Percentiles rank a stretch among this genome's conserved stretches.
phyloP scores from a whole-genome alignment of 2,329 filamentous ascomycete species.

The Claviceps sorghi region DNA sequence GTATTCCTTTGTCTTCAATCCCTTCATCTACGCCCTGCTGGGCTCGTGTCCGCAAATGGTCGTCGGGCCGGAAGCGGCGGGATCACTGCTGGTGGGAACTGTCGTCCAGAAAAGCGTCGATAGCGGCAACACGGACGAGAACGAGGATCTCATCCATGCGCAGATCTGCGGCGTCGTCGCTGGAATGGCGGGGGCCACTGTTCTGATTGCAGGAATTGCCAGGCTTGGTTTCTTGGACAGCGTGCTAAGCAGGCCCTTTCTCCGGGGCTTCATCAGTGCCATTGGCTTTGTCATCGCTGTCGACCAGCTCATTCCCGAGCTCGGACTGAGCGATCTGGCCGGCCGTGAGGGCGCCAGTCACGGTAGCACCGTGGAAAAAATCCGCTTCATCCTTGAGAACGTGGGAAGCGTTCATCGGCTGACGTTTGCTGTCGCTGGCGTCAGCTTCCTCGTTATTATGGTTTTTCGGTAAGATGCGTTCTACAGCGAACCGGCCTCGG shows the following conservation, averaged over 20 bases:
- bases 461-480: constrained; percentile 50
- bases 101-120: constrained; percentile 69
- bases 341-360: constrained; percentile 54
- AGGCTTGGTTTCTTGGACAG: constrained; percentile 87
- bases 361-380: constrained; percentile 74
- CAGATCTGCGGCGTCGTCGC: constrained; percentile 78
- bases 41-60: constrained; percentile 89
- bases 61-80: constrained; percentile 87
- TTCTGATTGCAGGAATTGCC: constrained; percentile 73
- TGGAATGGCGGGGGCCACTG: constrained; percentile 73
- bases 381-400: constrained; percentile 63
- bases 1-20: constrained; percentile 88
- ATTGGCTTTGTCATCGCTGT: constrained; percentile 94
- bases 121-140: constrained; percentile 46
- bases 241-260: constrained; percentile 80
- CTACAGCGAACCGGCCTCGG: no score
- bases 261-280: constrained; percentile 91
- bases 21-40: constrained; percentile 76
- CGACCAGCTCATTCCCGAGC: constrained; percentile 82
- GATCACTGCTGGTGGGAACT: constrained; percentile 76
- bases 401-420: constrained; percentile 52
- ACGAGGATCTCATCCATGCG: constrained; percentile 55
- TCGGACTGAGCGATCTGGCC: constrained; percentile 58
- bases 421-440: constrained; percentile 61
- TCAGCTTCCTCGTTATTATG: constrained; percentile 81